A percentile compares a stretch with the other conserved stretches of the same genome.
Evolutionary conservation across 192 early-diverging fungal species (phyloP).

Genomic region (Spizellomyces punctatus): DNA sequence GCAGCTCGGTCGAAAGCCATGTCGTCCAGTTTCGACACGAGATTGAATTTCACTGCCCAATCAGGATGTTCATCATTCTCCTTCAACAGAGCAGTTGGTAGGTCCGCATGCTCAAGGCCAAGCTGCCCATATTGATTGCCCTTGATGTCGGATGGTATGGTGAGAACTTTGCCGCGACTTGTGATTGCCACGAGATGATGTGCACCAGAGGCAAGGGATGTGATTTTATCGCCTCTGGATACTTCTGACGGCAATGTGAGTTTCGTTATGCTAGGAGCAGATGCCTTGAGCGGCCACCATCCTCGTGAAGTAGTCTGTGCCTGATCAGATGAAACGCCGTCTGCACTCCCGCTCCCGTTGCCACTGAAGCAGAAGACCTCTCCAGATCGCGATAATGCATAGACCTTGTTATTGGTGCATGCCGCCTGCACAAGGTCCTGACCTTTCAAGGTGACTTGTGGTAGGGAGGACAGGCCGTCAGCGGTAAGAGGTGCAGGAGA

Average conservation of each 20-base stretch:
- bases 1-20: slow-evolving; percentile 33
- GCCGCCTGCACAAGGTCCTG: slow-evolving; percentile 27
- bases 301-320: no score
- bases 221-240: slow-evolving; percentile 20
- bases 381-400: slow-evolving; percentile 21
- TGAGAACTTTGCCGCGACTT: slow-evolving; percentile 27
- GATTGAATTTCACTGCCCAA: background rate
- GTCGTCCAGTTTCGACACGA: background rate
- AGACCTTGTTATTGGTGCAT: slow-evolving; percentile 21
- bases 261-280: no score
- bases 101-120: background rate
- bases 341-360: background rate
- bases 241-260: background rate
- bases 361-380: slow-evolving; percentile 2
- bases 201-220: slow-evolving; percentile 32
- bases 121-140: slow-evolving; percentile 35
- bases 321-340: background rate
- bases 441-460: slow-evolving; percentile 16
- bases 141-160: background rate
- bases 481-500: background rate
- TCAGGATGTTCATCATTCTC: background rate
- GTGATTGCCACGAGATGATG: slow-evolving; percentile 41
- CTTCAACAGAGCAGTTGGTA: background rate
- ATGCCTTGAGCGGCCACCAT: no score
- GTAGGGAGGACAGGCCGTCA: background rate